These are phyloP conservation scores for Clavariopsis aquatica DNA, from an alignment of 495 filamentous ascomycete genomes.

Conservation along the genomic window DNA sequence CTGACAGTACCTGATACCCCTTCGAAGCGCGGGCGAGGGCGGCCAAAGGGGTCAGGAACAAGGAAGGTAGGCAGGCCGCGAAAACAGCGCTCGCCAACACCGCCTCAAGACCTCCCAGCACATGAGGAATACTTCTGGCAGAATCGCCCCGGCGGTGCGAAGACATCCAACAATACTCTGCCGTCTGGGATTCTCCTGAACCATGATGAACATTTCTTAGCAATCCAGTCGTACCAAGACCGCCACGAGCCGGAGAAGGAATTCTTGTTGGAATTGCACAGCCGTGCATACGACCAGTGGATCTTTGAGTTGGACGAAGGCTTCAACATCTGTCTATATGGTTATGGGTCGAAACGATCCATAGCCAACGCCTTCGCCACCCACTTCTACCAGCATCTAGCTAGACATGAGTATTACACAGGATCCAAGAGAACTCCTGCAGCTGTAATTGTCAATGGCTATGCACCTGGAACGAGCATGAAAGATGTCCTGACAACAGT, in stretches of 20 bases:
- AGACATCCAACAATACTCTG: constrained; percentile 85
- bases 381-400: constrained; percentile 59
- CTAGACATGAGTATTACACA: constrained; percentile 36
- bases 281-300: constrained; percentile 86
- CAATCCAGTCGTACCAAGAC: constrained; percentile 66
- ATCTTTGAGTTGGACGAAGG: constrained; percentile 83
- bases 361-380: constrained; percentile 77
- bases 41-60: constrained; percentile 53
- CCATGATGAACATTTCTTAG: constrained; percentile 86
- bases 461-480: constrained; percentile 71
- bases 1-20: constrained; percentile 47
- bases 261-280: constrained; percentile 73
- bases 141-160: constrained; percentile 74
- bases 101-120: constrained; percentile 74
- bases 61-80: constrained; percentile 45
- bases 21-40: constrained; percentile 60
- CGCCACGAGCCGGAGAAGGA: constrained; percentile 70
- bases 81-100: constrained; percentile 65
- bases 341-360: constrained; percentile 82
- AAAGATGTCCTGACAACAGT: constrained; percentile 78
- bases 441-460: constrained; percentile 88
- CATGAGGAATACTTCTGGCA: constrained; percentile 94
- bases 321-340: constrained; percentile 90
- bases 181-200: constrained; percentile 73
- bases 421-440: constrained; percentile 47